These are phyloP conservation scores for Microbotryum scabiosae DNA, from an alignment of 1,284 basidiomycete genomes.

Conservation along the genomic window DNA sequence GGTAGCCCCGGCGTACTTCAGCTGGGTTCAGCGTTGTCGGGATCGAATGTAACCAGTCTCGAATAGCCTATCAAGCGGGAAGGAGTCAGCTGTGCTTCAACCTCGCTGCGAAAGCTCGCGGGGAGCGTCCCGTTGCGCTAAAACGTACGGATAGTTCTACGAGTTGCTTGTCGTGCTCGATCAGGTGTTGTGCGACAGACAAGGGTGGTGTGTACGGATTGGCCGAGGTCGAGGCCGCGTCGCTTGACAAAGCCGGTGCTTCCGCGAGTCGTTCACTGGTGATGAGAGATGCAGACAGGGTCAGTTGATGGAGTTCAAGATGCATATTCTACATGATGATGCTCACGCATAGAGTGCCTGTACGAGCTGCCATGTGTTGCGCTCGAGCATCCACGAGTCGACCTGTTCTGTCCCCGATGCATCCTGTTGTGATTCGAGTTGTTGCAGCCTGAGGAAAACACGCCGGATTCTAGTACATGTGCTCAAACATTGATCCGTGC, in stretches of 20 bases:
- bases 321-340: slow-evolving; percentile 1
- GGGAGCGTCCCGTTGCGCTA: not conserved
- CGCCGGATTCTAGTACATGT: not conserved
- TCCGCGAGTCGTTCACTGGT: slow-evolving; percentile 22
- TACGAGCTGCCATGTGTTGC: slow-evolving; percentile 69
- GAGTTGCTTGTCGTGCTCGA: slow-evolving; percentile 54
- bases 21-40: slow-evolving; percentile 53
- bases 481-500: not conserved
- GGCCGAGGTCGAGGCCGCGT: slow-evolving; percentile 36
- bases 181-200: slow-evolving; percentile 60
- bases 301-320: not conserved
- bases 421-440: slow-evolving; percentile 12
- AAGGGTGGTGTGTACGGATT: slow-evolving; percentile 71
- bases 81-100: not conserved
- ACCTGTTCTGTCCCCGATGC: slow-evolving; percentile 47
- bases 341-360: slow-evolving; percentile 50
- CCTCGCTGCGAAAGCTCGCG: not conserved
- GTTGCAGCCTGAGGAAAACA: slow-evolving; percentile 8
- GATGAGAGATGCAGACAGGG: not conserved
- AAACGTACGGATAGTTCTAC: slow-evolving; percentile 54
- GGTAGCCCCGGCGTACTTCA: slow-evolving; percentile 66
- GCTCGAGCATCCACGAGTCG: slow-evolving; percentile 59
- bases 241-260: slow-evolving; percentile 1
- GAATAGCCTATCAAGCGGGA: slow-evolving; percentile 42
- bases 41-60: slow-evolving; percentile 66